These are phyloP conservation scores for Leishmania tropica DNA, from an alignment of 208 protist species.

Conservation along the genomic window DNA sequence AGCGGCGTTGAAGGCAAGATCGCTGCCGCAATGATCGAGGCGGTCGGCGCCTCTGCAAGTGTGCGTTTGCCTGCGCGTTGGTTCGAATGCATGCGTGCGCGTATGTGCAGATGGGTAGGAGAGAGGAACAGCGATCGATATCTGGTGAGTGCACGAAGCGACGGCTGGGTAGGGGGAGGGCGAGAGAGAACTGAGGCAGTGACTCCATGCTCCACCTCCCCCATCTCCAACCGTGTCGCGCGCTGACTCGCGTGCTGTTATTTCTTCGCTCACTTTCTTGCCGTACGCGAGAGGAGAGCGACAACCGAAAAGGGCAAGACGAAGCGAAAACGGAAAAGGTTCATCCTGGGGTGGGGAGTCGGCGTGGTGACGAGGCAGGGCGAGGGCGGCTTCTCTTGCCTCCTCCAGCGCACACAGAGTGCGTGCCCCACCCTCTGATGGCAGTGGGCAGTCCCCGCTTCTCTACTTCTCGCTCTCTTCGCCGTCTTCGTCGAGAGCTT, in stretches of 20 bases:
- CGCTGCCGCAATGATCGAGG: neutral
- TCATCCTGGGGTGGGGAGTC: neutral
- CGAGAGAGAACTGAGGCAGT: neutral
- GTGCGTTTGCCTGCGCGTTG: neutral
- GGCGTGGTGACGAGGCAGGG: neutral
- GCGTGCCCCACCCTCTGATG: neutral
- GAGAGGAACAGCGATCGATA: neutral
- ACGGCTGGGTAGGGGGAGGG: slow-evolving; percentile 8
- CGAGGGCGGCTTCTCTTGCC: neutral
- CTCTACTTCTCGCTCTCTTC: neutral
- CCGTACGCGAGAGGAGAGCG: neutral
- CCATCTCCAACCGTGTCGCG: neutral
- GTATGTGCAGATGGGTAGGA: neutral
- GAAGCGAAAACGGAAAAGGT: neutral
- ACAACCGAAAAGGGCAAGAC: neutral
- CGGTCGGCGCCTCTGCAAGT: neutral
- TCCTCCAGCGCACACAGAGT: neutral
- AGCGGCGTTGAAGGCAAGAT: neutral
- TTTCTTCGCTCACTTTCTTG: neutral
- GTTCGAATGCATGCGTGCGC: neutral
- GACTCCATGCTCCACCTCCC: neutral
- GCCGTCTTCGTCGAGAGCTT: neutral
- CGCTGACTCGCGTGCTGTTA: neutral
- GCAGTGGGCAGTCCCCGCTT: neutral
- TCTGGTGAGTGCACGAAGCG: neutral